Evolutionary conservation across 2,329 filamentous ascomycete species (phyloP), one percentile per base, ranked within the genome.

Genomic region (Fonsecaea pedrosoi): DNA sequence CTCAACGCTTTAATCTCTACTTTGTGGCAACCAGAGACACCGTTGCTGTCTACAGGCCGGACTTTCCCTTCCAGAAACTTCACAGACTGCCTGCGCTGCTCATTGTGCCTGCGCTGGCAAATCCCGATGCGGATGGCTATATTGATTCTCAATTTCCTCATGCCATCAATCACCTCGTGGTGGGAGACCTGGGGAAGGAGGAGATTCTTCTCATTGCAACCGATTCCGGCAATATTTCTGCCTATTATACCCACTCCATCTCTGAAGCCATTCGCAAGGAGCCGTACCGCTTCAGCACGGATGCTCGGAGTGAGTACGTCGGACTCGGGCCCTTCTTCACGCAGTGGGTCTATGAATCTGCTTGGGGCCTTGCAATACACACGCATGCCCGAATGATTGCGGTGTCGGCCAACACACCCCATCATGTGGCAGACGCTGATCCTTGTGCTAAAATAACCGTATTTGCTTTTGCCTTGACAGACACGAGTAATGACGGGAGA

Each of bases 341-440:
- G 66, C 86, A 90, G 42, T 93, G 91, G 75, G 92, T 97, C 2
- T 86, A 87, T 1, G 81, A 79, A 30, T 94, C 92, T 67, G 94
- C 94, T 2, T 99, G 95, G 95, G 95, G 94, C 0, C 79, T 97
- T 56, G 90, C 92, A 7, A 85, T 97, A 10, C 94, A 98, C 76
- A 85, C 87, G 68, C 82, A 89, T 69, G 92, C 92, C n/a, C 88
- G 94, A 0, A 82, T 97, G 68, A 90, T 99, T 69, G 95, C 94
- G 0, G 89, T 96, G 45, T 92, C 91, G 72, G 89, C 91, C 0
- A 99, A 99, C 75, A 86, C 84, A 0, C 65, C 67, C 13, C 58
- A 69, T 40, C 60, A 68, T 38, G 54, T 66, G 35, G 35, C 60
- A n/a, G 64, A 30, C 50, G 71, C 68, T 18, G 70, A 72, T 63